These are phyloP conservation scores for Sutorius australiensis DNA, from an alignment of 768 basidiomycete species.

Conservation along the genomic window DNA sequence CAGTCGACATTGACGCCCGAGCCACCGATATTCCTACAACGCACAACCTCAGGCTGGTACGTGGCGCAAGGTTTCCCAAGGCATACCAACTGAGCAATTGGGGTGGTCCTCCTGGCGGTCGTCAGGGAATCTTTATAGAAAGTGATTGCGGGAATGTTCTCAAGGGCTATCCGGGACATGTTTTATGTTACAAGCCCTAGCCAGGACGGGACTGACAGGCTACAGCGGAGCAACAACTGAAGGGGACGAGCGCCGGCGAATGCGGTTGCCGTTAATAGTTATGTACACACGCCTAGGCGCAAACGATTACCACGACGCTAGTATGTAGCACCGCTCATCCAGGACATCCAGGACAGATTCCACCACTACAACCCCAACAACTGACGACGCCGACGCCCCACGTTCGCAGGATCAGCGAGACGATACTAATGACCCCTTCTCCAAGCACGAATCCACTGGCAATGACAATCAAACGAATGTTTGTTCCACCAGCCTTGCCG, in stretches of 20 bases:
- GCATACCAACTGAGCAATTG: conserved; percentile 79
- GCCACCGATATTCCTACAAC: conserved; percentile 79
- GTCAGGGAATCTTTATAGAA: conserved; percentile 74
- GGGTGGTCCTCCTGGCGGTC: conserved; percentile 54
- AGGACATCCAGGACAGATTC: conserved; percentile 68
- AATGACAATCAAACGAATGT: conserved; percentile 77
- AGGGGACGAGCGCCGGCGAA: neutral
- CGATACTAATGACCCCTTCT: conserved; percentile 85
- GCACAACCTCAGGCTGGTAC: conserved; percentile 81
- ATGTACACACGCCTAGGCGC: conserved; percentile 4
- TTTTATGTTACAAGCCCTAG: neutral
- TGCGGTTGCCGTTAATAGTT: conserved; percentile 6
- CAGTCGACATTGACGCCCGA: conserved; percentile 81
- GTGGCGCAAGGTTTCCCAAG: conserved; percentile 70
- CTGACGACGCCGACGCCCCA: conserved; percentile 71
- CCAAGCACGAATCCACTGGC: conserved; percentile 96
- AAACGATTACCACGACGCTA: neutral
- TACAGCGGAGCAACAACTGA: neutral
- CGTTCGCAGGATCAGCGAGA: conserved; percentile 70
- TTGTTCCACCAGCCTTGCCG: conserved; percentile 46
- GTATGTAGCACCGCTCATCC: conserved; percentile 19
- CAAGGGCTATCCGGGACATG: conserved; percentile 72
- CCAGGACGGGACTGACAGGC: neutral
- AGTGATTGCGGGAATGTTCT: conserved; percentile 68
- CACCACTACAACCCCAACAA: conserved; percentile 84